Conservation (phyloP, 176 grass and related monocot species). For the Rhipidocladum racemiflorum region DNA sequence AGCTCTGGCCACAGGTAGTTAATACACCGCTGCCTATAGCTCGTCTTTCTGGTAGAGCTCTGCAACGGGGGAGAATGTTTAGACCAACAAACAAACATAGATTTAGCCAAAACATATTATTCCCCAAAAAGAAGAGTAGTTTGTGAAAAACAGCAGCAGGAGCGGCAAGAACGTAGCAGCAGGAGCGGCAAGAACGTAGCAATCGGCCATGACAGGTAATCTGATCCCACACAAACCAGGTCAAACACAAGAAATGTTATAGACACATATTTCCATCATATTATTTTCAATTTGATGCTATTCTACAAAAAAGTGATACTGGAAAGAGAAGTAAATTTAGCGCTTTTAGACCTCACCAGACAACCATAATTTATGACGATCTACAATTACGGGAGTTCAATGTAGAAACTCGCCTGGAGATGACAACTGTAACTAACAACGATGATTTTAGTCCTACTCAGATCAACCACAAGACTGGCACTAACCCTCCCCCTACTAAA, state of each 20-base stretch:
- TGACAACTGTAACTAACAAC: too few species aligned
- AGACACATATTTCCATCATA: background rate
- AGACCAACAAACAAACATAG: too few species aligned
- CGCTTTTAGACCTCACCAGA: background rate
- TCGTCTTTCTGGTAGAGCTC: too few species aligned
- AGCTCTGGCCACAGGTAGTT: too few species aligned
- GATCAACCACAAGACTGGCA: slow-evolving; percentile 17
- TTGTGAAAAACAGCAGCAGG: too few species aligned
- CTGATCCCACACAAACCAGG: slow-evolving; percentile 28
- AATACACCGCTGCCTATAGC: too few species aligned
- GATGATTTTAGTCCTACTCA: background rate
- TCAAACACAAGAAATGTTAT: background rate
- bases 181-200: too few species aligned
- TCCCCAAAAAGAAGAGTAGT: too few species aligned
- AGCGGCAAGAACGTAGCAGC: too few species aligned
- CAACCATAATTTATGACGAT: slow-evolving; percentile 13
- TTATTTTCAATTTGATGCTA: background rate
- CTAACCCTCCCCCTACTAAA: background rate
- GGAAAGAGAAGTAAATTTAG: background rate
- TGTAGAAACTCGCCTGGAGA: background rate
- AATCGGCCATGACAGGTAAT: too few species aligned
- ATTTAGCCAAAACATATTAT: too few species aligned
- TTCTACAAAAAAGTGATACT: background rate
- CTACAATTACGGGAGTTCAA: background rate
- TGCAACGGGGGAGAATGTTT: too few species aligned